Evolutionary conservation across 768 basidiomycete genomes (phyloP), one percentile per base, ranked within the genome.

Genomic region (Termitomyces sp.): DNA sequence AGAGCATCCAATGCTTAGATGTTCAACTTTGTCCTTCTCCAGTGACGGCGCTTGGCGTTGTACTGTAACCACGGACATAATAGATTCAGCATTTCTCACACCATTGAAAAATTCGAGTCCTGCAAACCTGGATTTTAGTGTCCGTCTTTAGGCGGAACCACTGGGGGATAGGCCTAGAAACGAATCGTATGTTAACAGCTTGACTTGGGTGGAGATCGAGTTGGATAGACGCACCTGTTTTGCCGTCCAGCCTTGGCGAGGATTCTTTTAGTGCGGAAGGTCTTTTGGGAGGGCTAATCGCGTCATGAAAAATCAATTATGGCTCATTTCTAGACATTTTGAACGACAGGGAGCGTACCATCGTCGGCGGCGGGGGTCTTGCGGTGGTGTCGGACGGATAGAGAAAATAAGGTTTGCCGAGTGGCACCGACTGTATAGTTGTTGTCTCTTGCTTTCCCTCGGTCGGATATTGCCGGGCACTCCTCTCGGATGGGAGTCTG

Each of bases 121-220:
- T 35, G 68, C 78, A 64, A 66, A 91, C 91, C 76, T 93, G 90
- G 64, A 92, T 95, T 81, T 97, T 95, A 60, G 89, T 89, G 72
- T 94, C 96, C 66, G 90, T 84, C 83, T 97, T 98, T 59, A 95
- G 79, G 63, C 94, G 93, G 86, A 97, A 98, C 96, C 96, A 99
- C 69, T 98, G 96, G 61, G 96, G 97, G 58, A 99, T 98, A 59
- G 96, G 97, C 70, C 91, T 94, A 52, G 38, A 29, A n/a, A 33
- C 50, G 35, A 46, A 33, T 45, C 15, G n/a, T 13, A 31, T 52
- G 13, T 63, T 13, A 41, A 3, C 11, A n/a, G 22, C 22, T 35
- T 25, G 5, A 36, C 29, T 27, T 3, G 5, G 20, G 1, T 41
- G 16, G 7, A 29, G 0, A 20, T 20, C 35, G 2, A 42, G n/a